phyloP scores from a whole-genome alignment of 2,329 filamentous ascomycete genomes.

The Coniochaeta sp. region DNA sequence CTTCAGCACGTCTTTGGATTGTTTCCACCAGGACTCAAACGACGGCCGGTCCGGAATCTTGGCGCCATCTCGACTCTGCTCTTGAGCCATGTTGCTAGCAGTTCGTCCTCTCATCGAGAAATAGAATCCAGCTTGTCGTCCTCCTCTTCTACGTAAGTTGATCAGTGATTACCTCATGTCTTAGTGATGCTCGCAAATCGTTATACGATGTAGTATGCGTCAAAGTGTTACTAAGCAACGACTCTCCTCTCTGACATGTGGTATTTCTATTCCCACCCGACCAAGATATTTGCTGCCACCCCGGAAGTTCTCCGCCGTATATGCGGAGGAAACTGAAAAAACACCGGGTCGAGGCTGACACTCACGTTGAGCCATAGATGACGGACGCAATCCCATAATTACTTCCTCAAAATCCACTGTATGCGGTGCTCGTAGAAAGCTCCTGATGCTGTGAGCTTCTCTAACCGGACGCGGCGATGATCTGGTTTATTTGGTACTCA shows the following conservation, averaged over 20 bases:
- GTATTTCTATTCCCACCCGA: neutral
- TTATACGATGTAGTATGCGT: too few species aligned
- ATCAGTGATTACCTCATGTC: neutral
- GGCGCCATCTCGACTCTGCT: constrained; percentile 4
- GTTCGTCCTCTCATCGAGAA: neutral
- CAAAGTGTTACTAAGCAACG: neutral
- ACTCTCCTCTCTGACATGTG: neutral
- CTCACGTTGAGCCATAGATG: too few species aligned
- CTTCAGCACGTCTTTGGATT: constrained; percentile 28
- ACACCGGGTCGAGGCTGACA: too few species aligned
- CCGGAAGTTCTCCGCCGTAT: neutral
- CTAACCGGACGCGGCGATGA: too few species aligned
- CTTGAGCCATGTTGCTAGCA: neutral
- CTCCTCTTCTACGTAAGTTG: neutral
- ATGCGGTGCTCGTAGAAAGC: too few species aligned
- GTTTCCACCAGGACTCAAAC: constrained; percentile 41
- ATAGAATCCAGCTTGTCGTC: neutral
- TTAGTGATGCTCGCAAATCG: neutral
- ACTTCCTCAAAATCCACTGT: too few species aligned
- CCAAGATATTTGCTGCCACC: too few species aligned
- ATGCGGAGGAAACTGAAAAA: neutral
- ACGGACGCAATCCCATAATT: too few species aligned
- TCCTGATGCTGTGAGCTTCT: too few species aligned
- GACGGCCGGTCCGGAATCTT: constrained; percentile 27
- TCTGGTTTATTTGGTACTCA: too few species aligned